Evolutionary conservation across 192 early-diverging fungal species (phyloP), one percentile per base, ranked within the genome.

Genomic region (Umbelopsis ramanniana): DNA sequence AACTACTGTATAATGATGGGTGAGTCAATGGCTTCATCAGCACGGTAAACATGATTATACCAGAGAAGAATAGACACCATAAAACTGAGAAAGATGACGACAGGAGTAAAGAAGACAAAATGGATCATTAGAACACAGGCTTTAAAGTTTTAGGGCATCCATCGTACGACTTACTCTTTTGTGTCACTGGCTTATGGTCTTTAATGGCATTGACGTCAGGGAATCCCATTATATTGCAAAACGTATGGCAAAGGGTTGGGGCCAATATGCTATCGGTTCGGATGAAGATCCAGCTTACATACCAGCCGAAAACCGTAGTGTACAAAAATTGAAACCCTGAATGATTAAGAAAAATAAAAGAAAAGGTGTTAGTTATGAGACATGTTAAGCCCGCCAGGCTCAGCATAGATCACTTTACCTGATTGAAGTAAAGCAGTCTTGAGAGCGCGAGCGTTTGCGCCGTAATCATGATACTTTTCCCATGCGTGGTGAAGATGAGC

Each of bases 241-340:
- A 86, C 46, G 82, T 72, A 74, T 95, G 93, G n/a, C 81, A 77
- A 12, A 88, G 33, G 40, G 89, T 81, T 10, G 86, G 79, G 0
- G 84, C 74, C 60, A 79, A 52, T 8, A 93, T 35, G 70, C 73
- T 79, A 73, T 86, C 82, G 2, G 89, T 90, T 52, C 89, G 79
- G 22, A 92, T 12, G 50, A 92, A 84, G 26, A 90, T 26, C 72
- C 82, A 93, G 15, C 87, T 86, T 11, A 87, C 88, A 82, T 88
- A 92, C 90, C 90, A 93, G 21, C 93, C 93, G 83, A 94, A 95
- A 6, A 94, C 21, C 5, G 85, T 90, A 1, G 92, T 95, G 75
- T 93, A 95, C 0, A 68, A 38, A 52, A 95, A 87, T 67, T 94
- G 92, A 48, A 90, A 90, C 0, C 73, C 85, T 83, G 55, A 46